A percentile compares a stretch with the other conserved stretches of the same genome.
phyloP scores from a whole-genome alignment of 768 basidiomycete species.

The Paxillus involutus region DNA sequence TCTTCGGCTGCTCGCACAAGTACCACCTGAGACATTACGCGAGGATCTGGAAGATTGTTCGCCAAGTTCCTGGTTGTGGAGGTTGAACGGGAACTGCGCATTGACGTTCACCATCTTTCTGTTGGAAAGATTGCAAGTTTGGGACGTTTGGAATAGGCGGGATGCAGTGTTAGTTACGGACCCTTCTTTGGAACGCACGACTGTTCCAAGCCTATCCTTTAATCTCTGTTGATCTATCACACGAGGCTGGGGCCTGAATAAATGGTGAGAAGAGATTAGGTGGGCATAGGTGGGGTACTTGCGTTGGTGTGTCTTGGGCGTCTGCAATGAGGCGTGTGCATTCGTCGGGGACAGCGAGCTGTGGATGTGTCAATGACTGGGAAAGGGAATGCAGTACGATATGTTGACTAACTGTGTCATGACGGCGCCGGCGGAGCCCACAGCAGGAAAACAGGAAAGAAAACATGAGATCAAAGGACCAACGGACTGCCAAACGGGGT shows the following conservation, averaged over 20 bases:
- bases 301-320: slow-evolving; percentile 24
- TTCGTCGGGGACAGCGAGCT: slow-evolving; percentile 16
- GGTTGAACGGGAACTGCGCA: slow-evolving; percentile 59
- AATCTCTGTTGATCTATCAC: slow-evolving; percentile 49
- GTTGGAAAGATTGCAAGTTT: slow-evolving; percentile 5
- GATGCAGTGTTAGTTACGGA: slow-evolving; percentile 26
- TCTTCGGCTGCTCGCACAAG: slow-evolving; percentile 16
- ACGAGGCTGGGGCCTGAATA: slow-evolving; percentile 25
- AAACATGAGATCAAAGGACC: slow-evolving; percentile 21
- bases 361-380: not conserved
- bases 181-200: slow-evolving; percentile 65
- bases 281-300: slow-evolving; percentile 3
- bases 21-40: slow-evolving; percentile 36
- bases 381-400: not conserved
- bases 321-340: slow-evolving; percentile 30
- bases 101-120: slow-evolving; percentile 75
- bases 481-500: not conserved
- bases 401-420: slow-evolving; percentile 16
- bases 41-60: slow-evolving; percentile 29
- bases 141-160: not conserved
- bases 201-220: slow-evolving; percentile 50
- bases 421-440: slow-evolving; percentile 21
- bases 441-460: slow-evolving; percentile 29
- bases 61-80: slow-evolving; percentile 41
- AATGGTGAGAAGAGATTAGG: slow-evolving; percentile 1